Conservation (phyloP, 1,139 yeast genomes). For the Sugiyamaella neomexicana region DNA sequence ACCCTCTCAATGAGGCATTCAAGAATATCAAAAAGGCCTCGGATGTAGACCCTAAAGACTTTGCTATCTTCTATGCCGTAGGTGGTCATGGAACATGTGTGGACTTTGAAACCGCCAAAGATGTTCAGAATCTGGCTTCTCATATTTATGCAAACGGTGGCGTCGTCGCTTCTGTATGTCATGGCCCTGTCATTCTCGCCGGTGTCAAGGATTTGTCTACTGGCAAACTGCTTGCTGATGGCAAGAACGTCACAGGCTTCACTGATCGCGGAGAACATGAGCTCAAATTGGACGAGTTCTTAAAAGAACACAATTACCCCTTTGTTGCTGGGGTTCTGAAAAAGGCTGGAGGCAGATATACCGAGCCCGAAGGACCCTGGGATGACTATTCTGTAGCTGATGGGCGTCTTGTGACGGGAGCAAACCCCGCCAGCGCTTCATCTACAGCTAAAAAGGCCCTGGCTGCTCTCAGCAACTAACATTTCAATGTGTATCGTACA, state of each 20-base stretch:
- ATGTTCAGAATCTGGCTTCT: conserved; percentile 49
- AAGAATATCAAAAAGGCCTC: conserved; percentile 32
- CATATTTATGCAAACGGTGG: conserved; percentile 53
- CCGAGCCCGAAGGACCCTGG: conserved; percentile 53
- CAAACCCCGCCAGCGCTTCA: conserved; percentile 60
- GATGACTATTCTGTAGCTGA: conserved; percentile 53
- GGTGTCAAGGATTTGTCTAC: conserved; percentile 46
- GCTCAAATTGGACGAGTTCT: conserved; percentile 43
- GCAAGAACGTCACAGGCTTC: conserved; percentile 60
- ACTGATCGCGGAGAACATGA: conserved; percentile 54
- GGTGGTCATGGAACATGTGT: conserved; percentile 66
- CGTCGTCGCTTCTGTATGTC: conserved; percentile 64
- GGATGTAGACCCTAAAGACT: conserved; percentile 46
- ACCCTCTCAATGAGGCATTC: conserved; percentile 45
- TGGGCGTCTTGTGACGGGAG: conserved; percentile 60
- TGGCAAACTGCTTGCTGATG: conserved; percentile 51
- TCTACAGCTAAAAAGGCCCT: conserved; percentile 48
- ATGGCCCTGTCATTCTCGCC: conserved; percentile 60
- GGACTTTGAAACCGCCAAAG: conserved; percentile 56
- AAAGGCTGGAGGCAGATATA: conserved; percentile 44
- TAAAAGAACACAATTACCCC: conserved; percentile 42
- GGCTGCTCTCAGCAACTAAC: conserved; percentile 16
- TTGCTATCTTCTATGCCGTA: conserved; percentile 56
- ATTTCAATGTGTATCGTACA: too few relatives aligned
- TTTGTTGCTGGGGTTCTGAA: conserved; percentile 22